Evolutionary conservation across 352 stramenopile genomes (phyloP).

Genomic region (Pythium rhizo-oryzae): DNA sequence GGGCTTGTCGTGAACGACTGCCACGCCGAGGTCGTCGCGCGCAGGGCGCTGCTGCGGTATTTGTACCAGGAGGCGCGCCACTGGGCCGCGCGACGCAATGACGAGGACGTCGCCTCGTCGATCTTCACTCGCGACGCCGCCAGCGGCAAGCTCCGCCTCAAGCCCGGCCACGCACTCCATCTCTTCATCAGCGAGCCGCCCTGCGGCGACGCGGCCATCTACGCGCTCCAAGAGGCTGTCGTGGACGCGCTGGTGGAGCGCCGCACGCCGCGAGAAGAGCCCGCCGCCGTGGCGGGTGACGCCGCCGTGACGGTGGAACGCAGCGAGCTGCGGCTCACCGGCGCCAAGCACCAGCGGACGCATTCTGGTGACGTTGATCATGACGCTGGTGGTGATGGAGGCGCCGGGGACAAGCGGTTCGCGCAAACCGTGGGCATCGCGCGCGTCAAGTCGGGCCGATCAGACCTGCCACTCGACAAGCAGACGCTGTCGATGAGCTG

Average conservation of each 20-base stretch:
- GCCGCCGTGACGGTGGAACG: constrained; percentile 11
- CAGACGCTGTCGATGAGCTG: constrained; percentile 93
- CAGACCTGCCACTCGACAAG: constrained; percentile 85
- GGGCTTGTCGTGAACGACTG: constrained; percentile 92
- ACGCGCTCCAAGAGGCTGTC: constrained; percentile 77
- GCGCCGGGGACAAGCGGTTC: constrained; percentile 48
- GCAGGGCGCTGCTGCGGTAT: constrained; percentile 83
- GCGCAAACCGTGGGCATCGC: constrained; percentile 77
- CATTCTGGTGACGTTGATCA: too few species aligned
- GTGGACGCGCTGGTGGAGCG: constrained; percentile 59
- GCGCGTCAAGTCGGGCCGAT: constrained; percentile 92
- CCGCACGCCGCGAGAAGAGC: constrained; percentile 31
- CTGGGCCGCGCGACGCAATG: constrained; percentile 23
- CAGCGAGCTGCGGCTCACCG: constrained; percentile 61
- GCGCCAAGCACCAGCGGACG: constrained; percentile 55
- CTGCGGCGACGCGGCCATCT: constrained; percentile 94
- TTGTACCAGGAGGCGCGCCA: constrained; percentile 80
- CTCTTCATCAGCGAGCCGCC: constrained; percentile 93
- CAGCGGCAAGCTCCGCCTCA: constrained; percentile 51
- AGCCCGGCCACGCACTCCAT: constrained; percentile 72
- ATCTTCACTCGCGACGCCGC: constrained; percentile 47
- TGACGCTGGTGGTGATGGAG: neutral
- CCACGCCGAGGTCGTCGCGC: constrained; percentile 92
- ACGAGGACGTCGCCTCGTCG: constrained; percentile 28
- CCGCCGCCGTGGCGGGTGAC: neutral